Percentiles rank a stretch among this genome's conserved stretches.
phyloP scores from a whole-genome alignment of 176 grass and related monocot species.

The Avena sativa region DNA sequence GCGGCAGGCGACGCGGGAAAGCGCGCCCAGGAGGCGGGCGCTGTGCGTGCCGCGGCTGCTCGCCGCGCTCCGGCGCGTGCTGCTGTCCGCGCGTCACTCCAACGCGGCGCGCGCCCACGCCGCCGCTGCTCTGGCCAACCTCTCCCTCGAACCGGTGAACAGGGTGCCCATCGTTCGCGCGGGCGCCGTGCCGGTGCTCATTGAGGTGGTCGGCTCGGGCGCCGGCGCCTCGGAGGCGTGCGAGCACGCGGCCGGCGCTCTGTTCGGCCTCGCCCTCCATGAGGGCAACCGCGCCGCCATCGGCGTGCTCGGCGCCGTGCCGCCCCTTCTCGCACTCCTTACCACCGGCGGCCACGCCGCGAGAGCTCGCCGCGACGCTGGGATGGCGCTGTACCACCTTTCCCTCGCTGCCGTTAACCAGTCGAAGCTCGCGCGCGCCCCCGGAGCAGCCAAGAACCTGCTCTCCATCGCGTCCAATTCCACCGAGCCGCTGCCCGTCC shows the following conservation, averaged over 20 bases:
- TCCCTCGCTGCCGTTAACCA: slow-evolving; percentile 25
- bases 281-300: slow-evolving; percentile 19
- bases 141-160: slow-evolving; percentile 26
- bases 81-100: slow-evolving; percentile 21
- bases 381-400: slow-evolving; percentile 19
- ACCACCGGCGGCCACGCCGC: background rate
- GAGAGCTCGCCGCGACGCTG: slow-evolving; percentile 11
- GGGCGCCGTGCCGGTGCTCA: slow-evolving; percentile 1
- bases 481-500: slow-evolving; percentile 36
- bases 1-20: slow-evolving; percentile 66
- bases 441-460: background rate
- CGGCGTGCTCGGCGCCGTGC: slow-evolving; percentile 27
- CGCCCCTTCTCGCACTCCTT: slow-evolving; percentile 9
- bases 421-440: slow-evolving; percentile 20
- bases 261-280: slow-evolving; percentile 18
- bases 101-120: slow-evolving; percentile 1
- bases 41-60: slow-evolving; percentile 64
- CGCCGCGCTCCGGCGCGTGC: slow-evolving; percentile 54
- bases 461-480: background rate
- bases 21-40: slow-evolving; percentile 42
- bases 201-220: slow-evolving; percentile 6
- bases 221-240: background rate
- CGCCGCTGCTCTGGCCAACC: slow-evolving; percentile 15
- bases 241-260: slow-evolving; percentile 31
- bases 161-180: slow-evolving; percentile 21